Conservation (phyloP, 2,329 filamentous ascomycete species). For the Cercospora sp. region DNA sequence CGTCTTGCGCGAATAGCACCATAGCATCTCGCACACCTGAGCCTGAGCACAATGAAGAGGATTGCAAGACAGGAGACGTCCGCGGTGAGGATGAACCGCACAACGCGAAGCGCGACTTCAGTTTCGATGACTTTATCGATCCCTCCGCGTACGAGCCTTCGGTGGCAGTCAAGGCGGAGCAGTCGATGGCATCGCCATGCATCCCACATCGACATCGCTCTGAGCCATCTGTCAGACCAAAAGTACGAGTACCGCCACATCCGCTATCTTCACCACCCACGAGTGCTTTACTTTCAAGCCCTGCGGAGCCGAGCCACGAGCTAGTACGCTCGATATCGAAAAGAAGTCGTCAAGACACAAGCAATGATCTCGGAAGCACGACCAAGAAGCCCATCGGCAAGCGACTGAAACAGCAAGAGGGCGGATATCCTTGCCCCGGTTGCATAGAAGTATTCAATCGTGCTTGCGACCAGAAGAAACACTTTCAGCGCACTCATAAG, state of each 20-base stretch:
- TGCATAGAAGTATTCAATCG: conserved; percentile 13
- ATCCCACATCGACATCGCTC: background rate
- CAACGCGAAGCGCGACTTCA: background rate
- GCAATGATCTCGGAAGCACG: background rate
- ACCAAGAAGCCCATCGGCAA: background rate
- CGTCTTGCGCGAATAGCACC: background rate
- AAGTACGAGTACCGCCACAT: background rate
- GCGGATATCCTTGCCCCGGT: conserved; percentile 14
- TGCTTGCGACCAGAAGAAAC: conserved; percentile 19
- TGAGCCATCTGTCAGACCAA: background rate
- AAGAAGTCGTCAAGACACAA: conserved; percentile 7
- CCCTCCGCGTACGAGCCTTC: background rate
- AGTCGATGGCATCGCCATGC: background rate
- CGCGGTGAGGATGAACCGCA: background rate
- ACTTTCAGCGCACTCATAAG: conserved; percentile 12
- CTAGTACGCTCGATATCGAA: background rate
- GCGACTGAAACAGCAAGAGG: conserved; percentile 6
- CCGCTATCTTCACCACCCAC: background rate
- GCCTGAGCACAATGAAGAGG: background rate
- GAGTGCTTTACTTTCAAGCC: background rate
- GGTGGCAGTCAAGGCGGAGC: background rate
- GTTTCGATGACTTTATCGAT: background rate
- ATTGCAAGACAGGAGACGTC: background rate
- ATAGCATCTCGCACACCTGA: background rate
- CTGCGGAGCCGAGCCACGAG: background rate